Evolutionary conservation across 1,139 yeast species (phyloP), one percentile per base, ranked within the genome.

Genomic region (Suhomyces bolitotheri): DNA sequence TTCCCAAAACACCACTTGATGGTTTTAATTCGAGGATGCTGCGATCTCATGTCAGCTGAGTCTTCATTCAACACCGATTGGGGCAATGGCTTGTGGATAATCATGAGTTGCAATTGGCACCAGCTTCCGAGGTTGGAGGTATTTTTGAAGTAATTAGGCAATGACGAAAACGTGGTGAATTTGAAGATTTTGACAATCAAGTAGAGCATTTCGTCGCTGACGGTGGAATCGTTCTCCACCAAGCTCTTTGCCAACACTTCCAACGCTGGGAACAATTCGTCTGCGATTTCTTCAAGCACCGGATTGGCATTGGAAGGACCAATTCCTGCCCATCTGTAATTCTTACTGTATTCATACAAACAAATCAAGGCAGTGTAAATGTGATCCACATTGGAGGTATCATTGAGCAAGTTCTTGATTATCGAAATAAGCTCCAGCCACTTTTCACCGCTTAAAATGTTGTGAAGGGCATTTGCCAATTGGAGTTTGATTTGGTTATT

Each of bases 1-100:
- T 82, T 82, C 19, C 82, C 88, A 56, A 78, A 81, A 34, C 82
- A 78, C 90, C 90, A 82, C 57, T 83, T 83, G 36, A 78, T 76
- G 24, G 82, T 72, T 49, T 80, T 81, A 16, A 77, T 67, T 47
- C 85, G 60, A 27, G 76, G 78, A 47, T 71, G 70, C 16, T 54
- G 45, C 3, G 53, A 46, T 45, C 73, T 60, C 16, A 51, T 45
- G 21, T 67, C 76, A 3, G 47, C 33, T 5, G 56, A 50, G 25
- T 67, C 71, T 31, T 69, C 68, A n/a, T 63, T 54, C 48, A 64
- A 44, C 0, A 71, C 62, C 6, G 58, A 50, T 5, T 50, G 53
- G 0, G 73, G 73, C 31, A 71, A 60, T 2, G 74, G 73, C 36
- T 65, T 57, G 45, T 66, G 66, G 43, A 78, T 71, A 29, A 80